Base-by-base conservation (phyloP, 768 basidiomycete species). In the Phanerochaete carnosa region DNA sequence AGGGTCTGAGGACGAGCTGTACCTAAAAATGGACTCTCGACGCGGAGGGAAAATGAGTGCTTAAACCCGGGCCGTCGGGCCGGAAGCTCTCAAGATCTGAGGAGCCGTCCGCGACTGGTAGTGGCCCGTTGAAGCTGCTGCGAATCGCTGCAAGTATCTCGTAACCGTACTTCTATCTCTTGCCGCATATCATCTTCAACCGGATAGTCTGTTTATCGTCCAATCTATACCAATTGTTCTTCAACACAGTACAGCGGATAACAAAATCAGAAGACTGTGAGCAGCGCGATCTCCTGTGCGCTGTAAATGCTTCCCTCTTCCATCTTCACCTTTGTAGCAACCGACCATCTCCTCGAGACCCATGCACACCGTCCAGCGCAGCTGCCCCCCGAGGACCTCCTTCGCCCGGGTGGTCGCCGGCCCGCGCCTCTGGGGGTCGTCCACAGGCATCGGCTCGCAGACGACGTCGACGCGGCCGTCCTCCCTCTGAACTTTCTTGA, bases 331-430 rank as follows among this genome's bases (percentile, higher is more conserved):
- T 92, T n/a, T 94, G 79, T 94, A 96, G 74, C 94, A 96, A 60
- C 90, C 77, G 35, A 94, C 89, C 90, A 95, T 96, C 79, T 96
- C 95, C 77, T 94, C 93, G 53, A 98, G 74, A 28, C 95, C 95
- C 87, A 94, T 94, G 64, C 85, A 83, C 52, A 97, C 91, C 30
- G 88, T 89, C 94, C 95, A 99, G 68, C 86, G 81, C 12, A 95
- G 94, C 72, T 96, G 87, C 97, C 97, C 98, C 16, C 81, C 77
- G 45, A 99, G 83, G 29, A 79, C 72, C 68, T 90, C 81, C 75
- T 92, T 93, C 57, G 97, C 97, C 49, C 94, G 81, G 16, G 91
- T 87, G 23, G 94, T 98, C 73, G 98, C 96, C 43, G 97, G 93
- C 60, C 93, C 82, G 68, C 97, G 84, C 76, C 89, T 89, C 76